Percentiles rank a stretch among this genome's conserved stretches.
Conservation (phyloP, 805 yeast species). For the Pichia phayaonensis region DNA sequence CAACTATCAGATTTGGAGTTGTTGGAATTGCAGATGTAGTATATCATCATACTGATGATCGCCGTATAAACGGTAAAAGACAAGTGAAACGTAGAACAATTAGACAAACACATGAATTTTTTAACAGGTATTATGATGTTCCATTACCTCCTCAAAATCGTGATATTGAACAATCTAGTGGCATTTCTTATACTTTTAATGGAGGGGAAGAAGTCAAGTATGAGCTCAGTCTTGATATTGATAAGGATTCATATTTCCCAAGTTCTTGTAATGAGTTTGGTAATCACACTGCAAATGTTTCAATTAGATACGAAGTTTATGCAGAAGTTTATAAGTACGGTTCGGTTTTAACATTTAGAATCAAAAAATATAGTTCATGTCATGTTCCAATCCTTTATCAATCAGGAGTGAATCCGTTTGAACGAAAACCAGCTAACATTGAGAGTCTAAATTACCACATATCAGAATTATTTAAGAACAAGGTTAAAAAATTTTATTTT, state of each 20-base stretch:
- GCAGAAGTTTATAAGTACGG: slow-evolving; percentile 5
- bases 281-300: background rate
- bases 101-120: background rate
- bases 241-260: slow-evolving; percentile 1
- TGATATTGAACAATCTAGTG: background rate
- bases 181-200: background rate
- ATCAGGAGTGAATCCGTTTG: slow-evolving; percentile 1
- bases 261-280: slow-evolving; percentile 4
- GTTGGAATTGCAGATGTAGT: background rate
- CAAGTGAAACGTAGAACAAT: background rate
- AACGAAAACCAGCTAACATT: background rate
- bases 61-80: background rate
- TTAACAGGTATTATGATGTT: background rate
- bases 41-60: background rate
- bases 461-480: background rate
- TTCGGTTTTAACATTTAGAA: background rate
- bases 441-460: background rate
- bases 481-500: slow-evolving; percentile 5
- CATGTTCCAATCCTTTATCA: slow-evolving; percentile 3
- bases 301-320: background rate
- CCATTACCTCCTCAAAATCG: background rate
- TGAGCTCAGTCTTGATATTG: slow-evolving; percentile 1
- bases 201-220: background rate
- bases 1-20: slow-evolving; percentile 2
- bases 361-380: background rate